Evolutionary conservation across 2,329 filamentous ascomycete species (phyloP).

Genomic region (Colletotrichum truncatum): DNA sequence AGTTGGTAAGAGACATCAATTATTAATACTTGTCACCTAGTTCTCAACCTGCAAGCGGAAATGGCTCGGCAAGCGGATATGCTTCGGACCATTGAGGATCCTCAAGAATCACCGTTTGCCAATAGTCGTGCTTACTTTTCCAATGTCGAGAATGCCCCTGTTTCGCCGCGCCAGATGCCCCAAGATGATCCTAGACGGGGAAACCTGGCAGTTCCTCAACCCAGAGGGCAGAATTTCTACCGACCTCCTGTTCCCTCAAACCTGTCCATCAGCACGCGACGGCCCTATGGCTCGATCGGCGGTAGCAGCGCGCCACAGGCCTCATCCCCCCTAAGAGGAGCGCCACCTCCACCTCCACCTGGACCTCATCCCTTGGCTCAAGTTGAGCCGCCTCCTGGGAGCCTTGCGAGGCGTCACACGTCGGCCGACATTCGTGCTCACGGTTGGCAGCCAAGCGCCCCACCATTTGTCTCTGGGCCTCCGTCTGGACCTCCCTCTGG

Average conservation of each 20-base stretch:
- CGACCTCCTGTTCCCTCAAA: constrained; percentile 84
- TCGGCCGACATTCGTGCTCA: constrained; percentile 94
- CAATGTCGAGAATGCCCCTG: constrained; percentile 76
- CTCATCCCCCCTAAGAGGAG: constrained; percentile 77
- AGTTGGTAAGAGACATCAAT: background rate
- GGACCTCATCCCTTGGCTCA: constrained; percentile 72
- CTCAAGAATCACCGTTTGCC: constrained; percentile 72
- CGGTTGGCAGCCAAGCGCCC: constrained; percentile 72
- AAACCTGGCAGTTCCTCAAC: constrained; percentile 70
- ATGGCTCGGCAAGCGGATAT: constrained; percentile 69
- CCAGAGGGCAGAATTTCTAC: constrained; percentile 70
- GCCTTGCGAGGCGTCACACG: constrained; percentile 85
- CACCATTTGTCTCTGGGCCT: constrained; percentile 56
- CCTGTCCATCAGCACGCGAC: constrained; percentile 77
- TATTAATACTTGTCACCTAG: constrained; percentile 42
- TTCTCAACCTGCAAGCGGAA: constrained; percentile 65
- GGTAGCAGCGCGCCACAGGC: constrained; percentile 72
- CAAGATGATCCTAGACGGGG: constrained; percentile 83
- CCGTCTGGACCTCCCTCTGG: constrained; percentile 61
- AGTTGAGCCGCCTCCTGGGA: constrained; percentile 71
- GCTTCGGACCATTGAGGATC: constrained; percentile 67
- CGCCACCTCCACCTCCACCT: constrained; percentile 70
- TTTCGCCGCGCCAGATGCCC: constrained; percentile 87
- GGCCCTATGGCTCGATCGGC: constrained; percentile 89
- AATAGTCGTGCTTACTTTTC: constrained; percentile 74